Base-by-base conservation (phyloP, 2,329 filamentous ascomycete genomes). In the Trichoderma arundinaceum region DNA sequence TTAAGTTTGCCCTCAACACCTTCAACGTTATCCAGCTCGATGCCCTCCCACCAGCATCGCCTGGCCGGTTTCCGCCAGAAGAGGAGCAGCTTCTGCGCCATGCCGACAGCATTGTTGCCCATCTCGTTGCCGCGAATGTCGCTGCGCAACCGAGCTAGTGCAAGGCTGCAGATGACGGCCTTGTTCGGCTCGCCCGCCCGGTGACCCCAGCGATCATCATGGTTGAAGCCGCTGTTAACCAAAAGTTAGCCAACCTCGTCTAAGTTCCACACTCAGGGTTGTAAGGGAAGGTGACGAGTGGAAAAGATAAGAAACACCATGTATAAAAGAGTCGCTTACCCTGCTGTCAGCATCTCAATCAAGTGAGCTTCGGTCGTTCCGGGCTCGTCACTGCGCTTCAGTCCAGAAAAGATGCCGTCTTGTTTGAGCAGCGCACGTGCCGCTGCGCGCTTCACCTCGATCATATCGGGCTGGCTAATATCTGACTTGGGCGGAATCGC, bases 31-130 rank as follows among this genome's bases (percentile, higher is more conserved):
- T 95, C 88, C 51, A 99, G 83, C 77, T 98, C 94, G 43, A 99
- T 91, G 28, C 95, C 95, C 77, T 99, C 95, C 95, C 95, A 99
- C 95, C 95, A 99, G 83, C 95, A 99, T 77, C 95, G 87, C 68
- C 95, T 84, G 13, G 95, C 95, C 15, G 95, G 95, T 80, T 99
- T 99, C 70, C 95, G 88, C 95, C 95, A 99, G 82, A 99, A 99
- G 3, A 99, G 85, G 13, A 99, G 84, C 53, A 99, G 86, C 81
- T 99, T 99, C 78, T 99, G 95, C 12, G 95, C 95, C 95, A 99
- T 99, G 60, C 94, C 94, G 17, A 98, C 92, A 0, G 92, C 91
- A 75, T 89, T 93, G 71, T 85, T 88, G 59, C 91, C 82, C 80
- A 88, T 85, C 67, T 90, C 88, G 73, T 89, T 90, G 71, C 94